Base-by-base conservation (phyloP, 805 yeast genomes). In the Pichia insulana region DNA sequence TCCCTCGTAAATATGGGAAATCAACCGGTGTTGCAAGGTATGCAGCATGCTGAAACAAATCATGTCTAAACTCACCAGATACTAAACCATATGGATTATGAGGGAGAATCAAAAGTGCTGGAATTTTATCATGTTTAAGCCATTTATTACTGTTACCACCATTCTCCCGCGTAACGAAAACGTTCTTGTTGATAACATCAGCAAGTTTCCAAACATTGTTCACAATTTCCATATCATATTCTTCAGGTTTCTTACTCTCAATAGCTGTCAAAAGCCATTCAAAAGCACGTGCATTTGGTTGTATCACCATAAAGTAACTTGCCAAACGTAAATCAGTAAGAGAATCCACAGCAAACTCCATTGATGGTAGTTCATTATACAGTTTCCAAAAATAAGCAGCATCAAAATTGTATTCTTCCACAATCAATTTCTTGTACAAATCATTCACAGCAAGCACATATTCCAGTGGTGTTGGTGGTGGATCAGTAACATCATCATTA, bases 221-320 rank as follows among this genome's bases (percentile, higher is more conserved):
- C 4, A 68, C 54, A 3, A 75, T 54, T 35, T 76, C 81, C 80
- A 74, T 74, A 51, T 76, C 81, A 48, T 66, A 73, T 28, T 74
- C 78, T n/a, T 55, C 46, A 1, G 43, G 26, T 4, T 45, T 30
- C 41, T 65, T 61, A 3, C 59, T 44, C 12, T 50, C 46, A 0
- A 61, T 50, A 30, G 58, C 56, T 12, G 55, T 41, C 39, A 43
- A 48, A 47, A 54, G 46, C 18, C 52, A 43, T 12, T 54, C 39
- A 44, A 51, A 62, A 2, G 56, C 50, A 1, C 44, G 28, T 4
- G 42, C 26, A 30, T 51, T 63, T 3, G 86, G 86, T 33, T 63
- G 67, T n/a, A 78, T 61, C 7, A 80, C 80, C 80, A 80, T 78
- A 6, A 80, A 55, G 47, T 74, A 75, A 34, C 70, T 67, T 0